phyloP scores from a whole-genome alignment of 805 yeast genomes.

The Metschnikowia peoriensis region DNA sequence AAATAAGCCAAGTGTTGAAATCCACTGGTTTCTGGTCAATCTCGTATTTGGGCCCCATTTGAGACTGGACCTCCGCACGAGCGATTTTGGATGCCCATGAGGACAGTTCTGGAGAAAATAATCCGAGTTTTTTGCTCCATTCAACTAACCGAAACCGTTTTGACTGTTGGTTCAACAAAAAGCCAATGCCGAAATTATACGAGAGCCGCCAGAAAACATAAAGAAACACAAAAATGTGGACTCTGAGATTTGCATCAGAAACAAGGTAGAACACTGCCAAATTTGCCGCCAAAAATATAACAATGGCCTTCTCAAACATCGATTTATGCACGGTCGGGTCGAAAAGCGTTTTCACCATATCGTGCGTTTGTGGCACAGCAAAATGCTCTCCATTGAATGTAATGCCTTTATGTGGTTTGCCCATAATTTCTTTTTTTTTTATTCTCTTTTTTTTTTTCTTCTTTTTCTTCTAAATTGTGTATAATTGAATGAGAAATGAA shows the following conservation, averaged over 20 bases:
- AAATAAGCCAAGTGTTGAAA: slow-evolving; percentile 79
- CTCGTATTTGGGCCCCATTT: slow-evolving; percentile 36
- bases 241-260: slow-evolving; percentile 23
- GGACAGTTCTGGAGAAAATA: slow-evolving; percentile 40
- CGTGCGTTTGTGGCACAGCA: slow-evolving; percentile 65
- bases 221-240: slow-evolving; percentile 46
- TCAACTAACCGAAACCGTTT: slow-evolving; percentile 51
- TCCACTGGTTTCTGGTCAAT: slow-evolving; percentile 54
- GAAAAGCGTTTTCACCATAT: slow-evolving; percentile 77
- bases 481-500: background rate
- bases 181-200: slow-evolving; percentile 81
- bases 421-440: no score
- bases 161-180: slow-evolving; percentile 63
- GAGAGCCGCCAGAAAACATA: slow-evolving; percentile 74
- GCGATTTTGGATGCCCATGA: slow-evolving; percentile 38
- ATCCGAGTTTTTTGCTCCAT: slow-evolving; percentile 44
- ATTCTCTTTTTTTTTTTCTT: no score
- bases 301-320: slow-evolving; percentile 59
- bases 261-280: slow-evolving; percentile 31
- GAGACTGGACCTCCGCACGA: slow-evolving; percentile 33
- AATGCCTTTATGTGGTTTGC: slow-evolving; percentile 32
- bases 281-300: slow-evolving; percentile 36
- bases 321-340: slow-evolving; percentile 76
- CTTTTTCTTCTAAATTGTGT: no score
- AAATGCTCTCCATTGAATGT: slow-evolving; percentile 46